Percentiles rank a stretch among this genome's conserved stretches.
Conservation (phyloP, 1,284 basidiomycete genomes). For the Ceratobasidium sp. region DNA sequence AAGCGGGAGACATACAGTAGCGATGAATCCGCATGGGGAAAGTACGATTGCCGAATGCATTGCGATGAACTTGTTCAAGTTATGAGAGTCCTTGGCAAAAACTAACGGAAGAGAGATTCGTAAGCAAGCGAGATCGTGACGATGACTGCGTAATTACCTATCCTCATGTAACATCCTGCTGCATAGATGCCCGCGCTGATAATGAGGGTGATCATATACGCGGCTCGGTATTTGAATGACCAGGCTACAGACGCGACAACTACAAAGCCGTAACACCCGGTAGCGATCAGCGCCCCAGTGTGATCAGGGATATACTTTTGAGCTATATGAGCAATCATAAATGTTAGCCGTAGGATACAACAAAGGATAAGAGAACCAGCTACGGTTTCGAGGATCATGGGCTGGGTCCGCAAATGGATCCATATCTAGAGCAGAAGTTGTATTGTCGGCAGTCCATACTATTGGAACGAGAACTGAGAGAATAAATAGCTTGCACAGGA, state of each 20-base stretch:
- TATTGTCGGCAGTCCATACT: background rate
- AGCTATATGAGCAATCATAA: no score
- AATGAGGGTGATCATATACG: slow-evolving; percentile 69
- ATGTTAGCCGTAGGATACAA: no score
- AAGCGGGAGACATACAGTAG: slow-evolving; percentile 50
- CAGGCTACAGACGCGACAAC: slow-evolving; percentile 2
- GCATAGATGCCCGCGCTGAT: slow-evolving; percentile 63
- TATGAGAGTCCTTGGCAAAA: slow-evolving; percentile 45
- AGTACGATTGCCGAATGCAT: slow-evolving; percentile 66
- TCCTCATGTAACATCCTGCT: slow-evolving; percentile 59
- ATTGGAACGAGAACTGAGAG: background rate
- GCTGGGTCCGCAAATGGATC: slow-evolving; percentile 8
- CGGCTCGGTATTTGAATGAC: slow-evolving; percentile 42
- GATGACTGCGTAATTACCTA: slow-evolving; percentile 42
- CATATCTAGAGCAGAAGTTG: background rate
- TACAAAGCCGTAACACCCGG: background rate
- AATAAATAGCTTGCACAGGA: no score
- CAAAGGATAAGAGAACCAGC: no score
- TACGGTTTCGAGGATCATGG: slow-evolving; percentile 3
- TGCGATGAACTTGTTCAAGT: slow-evolving; percentile 57
- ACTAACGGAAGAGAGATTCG: slow-evolving; percentile 41
- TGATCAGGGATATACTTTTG: slow-evolving; percentile 18
- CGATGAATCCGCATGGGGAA: slow-evolving; percentile 77
- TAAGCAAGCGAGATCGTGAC: background rate
- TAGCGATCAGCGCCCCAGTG: slow-evolving; percentile 10